Evolutionary conservation across 2,329 filamentous ascomycete species (phyloP).

Genomic region (Claviceps pazoutovae): DNA sequence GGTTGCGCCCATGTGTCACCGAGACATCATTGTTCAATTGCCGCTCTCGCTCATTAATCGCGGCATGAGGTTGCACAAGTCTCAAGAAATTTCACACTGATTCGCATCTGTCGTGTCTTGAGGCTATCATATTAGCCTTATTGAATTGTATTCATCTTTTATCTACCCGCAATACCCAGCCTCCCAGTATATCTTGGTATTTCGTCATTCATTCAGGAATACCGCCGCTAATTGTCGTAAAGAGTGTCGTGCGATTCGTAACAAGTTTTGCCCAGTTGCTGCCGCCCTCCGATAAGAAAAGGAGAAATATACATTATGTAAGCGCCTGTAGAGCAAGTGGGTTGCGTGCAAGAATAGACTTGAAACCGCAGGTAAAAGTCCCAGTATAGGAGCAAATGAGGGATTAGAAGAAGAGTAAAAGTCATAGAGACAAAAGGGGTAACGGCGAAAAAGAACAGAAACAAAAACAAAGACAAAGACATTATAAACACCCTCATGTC

Average conservation of each 20-base stretch:
- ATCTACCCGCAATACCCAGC: background rate
- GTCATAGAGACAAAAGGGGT: background rate
- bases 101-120: background rate
- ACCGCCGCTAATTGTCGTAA: background rate
- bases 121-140: background rate
- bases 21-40: too few relatives aligned
- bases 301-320: slow-evolving; percentile 2
- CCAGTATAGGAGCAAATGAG: background rate
- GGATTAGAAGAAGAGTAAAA: background rate
- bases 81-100: too few relatives aligned
- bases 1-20: too few relatives aligned
- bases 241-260: background rate
- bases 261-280: background rate
- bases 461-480: background rate
- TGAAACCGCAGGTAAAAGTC: too few relatives aligned
- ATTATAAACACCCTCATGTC: too few relatives aligned
- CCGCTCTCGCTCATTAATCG: too few relatives aligned
- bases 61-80: too few relatives aligned
- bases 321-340: background rate
- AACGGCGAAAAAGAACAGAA: background rate
- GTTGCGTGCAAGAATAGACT: too few relatives aligned
- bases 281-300: background rate
- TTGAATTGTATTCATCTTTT: background rate
- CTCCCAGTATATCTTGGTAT: background rate
- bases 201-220: background rate